These are phyloP conservation scores for Hypholoma fasciculare DNA, from an alignment of 768 basidiomycete genomes.

Conservation along the genomic window DNA sequence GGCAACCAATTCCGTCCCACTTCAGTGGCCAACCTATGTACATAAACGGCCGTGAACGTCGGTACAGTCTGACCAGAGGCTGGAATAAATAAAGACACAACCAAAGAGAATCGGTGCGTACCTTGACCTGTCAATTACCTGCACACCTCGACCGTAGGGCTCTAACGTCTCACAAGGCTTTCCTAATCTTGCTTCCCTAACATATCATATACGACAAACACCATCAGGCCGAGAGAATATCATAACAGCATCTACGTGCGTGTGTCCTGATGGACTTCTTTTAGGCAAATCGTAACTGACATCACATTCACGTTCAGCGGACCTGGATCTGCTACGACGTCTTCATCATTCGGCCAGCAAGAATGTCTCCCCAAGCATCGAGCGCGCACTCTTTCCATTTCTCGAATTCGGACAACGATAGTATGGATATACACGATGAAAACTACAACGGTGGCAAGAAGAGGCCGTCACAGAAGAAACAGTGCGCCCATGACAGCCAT, in stretches of 20 bases:
- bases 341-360: not conserved
- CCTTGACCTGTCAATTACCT: not conserved
- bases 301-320: not conserved
- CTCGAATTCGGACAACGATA: slow-evolving; percentile 15
- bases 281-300: not conserved
- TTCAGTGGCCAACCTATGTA: not conserved
- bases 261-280: not conserved
- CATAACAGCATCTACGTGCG: not conserved
- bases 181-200: too few species aligned
- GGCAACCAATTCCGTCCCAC: slow-evolving; percentile 2
- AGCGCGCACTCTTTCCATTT: slow-evolving; percentile 12
- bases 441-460: slow-evolving; percentile 5
- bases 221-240: not conserved
- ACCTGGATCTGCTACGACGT: not conserved
- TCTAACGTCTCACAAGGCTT: not conserved
- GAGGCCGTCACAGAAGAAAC: slow-evolving; percentile 14
- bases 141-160: not conserved
- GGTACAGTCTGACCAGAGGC: not conserved
- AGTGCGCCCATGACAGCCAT: slow-evolving; percentile 14
- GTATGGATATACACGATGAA: slow-evolving; percentile 13
- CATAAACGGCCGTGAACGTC: slow-evolving; percentile 7
- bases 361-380: slow-evolving; percentile 15
- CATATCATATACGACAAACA: too few species aligned
- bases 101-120: not conserved
- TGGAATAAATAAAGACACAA: not conserved